A percentile compares a stretch with the other conserved stretches of the same genome.
Evolutionary conservation across 768 basidiomycete genomes (phyloP).

Genomic region (Panaeolus papilionaceus): DNA sequence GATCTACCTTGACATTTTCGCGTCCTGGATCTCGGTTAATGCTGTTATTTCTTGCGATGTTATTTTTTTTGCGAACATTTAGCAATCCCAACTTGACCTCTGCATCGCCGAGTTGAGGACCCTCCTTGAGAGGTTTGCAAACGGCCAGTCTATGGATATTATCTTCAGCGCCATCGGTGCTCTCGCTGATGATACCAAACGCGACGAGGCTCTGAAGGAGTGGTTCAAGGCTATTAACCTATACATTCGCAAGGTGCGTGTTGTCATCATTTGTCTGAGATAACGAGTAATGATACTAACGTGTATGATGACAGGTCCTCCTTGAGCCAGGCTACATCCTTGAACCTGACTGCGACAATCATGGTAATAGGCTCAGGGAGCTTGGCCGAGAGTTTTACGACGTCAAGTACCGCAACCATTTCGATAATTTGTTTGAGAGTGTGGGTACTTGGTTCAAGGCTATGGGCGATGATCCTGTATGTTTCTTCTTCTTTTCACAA

Average conservation of each 20-base stretch:
- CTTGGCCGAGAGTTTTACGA: slow-evolving; percentile 82
- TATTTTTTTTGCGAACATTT: too few relatives aligned
- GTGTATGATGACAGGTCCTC: slow-evolving; percentile 50
- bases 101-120: slow-evolving; percentile 72
- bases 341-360: slow-evolving; percentile 73
- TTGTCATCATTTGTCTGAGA: too few relatives aligned
- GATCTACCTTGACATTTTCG: too few relatives aligned
- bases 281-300: neutral
- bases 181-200: slow-evolving; percentile 74
- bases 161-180: slow-evolving; percentile 75
- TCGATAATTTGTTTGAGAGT: slow-evolving; percentile 78
- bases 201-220: slow-evolving; percentile 73
- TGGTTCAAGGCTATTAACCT: slow-evolving; percentile 74
- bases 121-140: slow-evolving; percentile 91
- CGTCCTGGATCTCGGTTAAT: neutral
- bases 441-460: slow-evolving; percentile 82
- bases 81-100: slow-evolving; percentile 63
- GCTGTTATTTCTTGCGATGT: neutral
- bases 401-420: slow-evolving; percentile 66
- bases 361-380: slow-evolving; percentile 70
- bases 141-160: slow-evolving; percentile 66
- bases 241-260: slow-evolving; percentile 71
- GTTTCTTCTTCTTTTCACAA: slow-evolving; percentile 21
- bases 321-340: slow-evolving; percentile 87
- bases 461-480: slow-evolving; percentile 80